Evolutionary conservation across 2,329 filamentous ascomycete genomes (phyloP), one percentile per base, ranked within the genome.

Genomic region (Aspergillus japonicus): DNA sequence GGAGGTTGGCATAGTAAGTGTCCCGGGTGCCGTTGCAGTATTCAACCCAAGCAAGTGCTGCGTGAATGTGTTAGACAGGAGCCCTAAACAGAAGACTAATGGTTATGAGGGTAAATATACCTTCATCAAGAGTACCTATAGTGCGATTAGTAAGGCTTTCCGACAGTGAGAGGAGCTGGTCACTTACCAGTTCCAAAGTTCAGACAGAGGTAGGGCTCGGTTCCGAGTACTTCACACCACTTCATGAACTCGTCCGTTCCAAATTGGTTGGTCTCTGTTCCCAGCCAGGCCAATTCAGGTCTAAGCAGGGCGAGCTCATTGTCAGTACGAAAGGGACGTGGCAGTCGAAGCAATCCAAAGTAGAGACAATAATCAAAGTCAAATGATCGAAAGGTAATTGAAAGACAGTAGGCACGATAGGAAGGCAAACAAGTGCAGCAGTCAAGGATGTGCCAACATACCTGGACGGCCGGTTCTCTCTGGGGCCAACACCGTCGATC

Each of bases 201-300:
- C 59, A 95, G 79, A 63, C 86, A 88, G 47, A 95, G 81, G 73
- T 92, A 95, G 4, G 91, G 91, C 78, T 93, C 89, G 0, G 90
- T 89, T 24, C 85, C 85, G 7, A 92, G 85, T 10, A 85, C 79
- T 65, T 88, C 82, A 64, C 90, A 91, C 90, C 90, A 94, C 66
- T 87, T 83, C 83, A 95, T 85, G 76, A 95, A 95, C 78, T 95
- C 91, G 73, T 95, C 90, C 0, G 91, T 95, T 59, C 91, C 91
- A 69, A 95, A 93, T 62, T 88, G 81, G 73, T 95, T 95, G 29
- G 82, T 85, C 78, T 95, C 91, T 1, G 85, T 84, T 35, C 88
- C 89, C 21, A 89, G 80, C 91, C 91, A 95, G 5, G 91, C 91
- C 56, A 95, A 82, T 70, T 95, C 91, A 1, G 87, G 88, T 66